Conservation (phyloP, 495 filamentous ascomycete genomes). For the Massariosphaeria phaeospora region DNA sequence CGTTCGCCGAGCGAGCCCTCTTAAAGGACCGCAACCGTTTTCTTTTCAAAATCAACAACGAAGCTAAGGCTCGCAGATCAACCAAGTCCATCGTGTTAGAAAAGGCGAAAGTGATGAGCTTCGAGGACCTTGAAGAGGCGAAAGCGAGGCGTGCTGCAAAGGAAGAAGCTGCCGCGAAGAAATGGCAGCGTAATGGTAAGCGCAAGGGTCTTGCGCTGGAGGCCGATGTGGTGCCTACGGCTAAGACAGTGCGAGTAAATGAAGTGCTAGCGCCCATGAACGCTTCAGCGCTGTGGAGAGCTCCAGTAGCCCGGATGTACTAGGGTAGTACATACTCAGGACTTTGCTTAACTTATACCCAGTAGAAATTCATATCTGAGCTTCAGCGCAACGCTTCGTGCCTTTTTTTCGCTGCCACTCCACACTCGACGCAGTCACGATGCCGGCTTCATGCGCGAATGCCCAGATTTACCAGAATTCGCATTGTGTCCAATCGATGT, state of each 20-base stretch:
- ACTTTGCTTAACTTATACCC: not conserved
- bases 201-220: not conserved
- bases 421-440: too few relatives aligned
- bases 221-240: not conserved
- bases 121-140: not conserved
- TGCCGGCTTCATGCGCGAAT: too few relatives aligned
- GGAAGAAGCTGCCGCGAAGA: not conserved
- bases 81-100: not conserved
- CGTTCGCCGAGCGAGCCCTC: not conserved
- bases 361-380: not conserved
- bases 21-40: not conserved
- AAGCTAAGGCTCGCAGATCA: not conserved
- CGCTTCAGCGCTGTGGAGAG: too few relatives aligned
- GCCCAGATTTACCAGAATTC: too few relatives aligned
- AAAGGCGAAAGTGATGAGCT: slow-evolving; percentile 3
- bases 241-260: not conserved
- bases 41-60: not conserved
- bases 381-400: not conserved
- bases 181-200: not conserved
- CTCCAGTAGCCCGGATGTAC: too few relatives aligned
- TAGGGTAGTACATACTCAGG: not conserved
- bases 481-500: too few relatives aligned
- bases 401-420: too few relatives aligned
- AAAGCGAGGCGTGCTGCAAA: not conserved
- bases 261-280: too few relatives aligned